A percentile compares a stretch with the other conserved stretches of the same genome.
These are phyloP conservation scores for Pseudozyma pruni DNA, from an alignment of 1,284 basidiomycete species.

Conservation along the genomic window DNA sequence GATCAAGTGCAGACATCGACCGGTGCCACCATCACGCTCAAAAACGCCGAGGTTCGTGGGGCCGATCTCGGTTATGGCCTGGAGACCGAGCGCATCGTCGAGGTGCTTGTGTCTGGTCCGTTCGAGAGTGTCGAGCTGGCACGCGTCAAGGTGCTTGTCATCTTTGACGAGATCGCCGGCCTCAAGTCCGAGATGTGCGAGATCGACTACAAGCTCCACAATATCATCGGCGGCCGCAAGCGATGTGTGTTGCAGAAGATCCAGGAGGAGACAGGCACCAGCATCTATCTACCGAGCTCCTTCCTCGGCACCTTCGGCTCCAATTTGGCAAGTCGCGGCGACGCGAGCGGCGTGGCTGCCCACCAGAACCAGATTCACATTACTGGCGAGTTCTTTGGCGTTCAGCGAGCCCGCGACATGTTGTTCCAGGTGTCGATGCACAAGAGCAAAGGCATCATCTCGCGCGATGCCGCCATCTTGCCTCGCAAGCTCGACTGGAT, in stretches of 20 bases:
- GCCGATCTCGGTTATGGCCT: conserved; percentile 73
- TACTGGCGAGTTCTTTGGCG: conserved; percentile 96
- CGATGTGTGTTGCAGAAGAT: conserved; percentile 87
- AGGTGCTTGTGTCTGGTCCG: conserved; percentile 85
- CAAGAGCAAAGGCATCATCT: conserved; percentile 92
- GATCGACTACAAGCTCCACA: conserved; percentile 93
- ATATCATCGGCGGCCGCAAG: conserved; percentile 90
- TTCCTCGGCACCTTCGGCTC: conserved; percentile 80
- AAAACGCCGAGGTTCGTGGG: conserved; percentile 64
- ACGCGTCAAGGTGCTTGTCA: conserved; percentile 86
- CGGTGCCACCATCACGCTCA: conserved; percentile 85
- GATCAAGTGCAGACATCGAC: conserved; percentile 92
- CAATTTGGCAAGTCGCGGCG: conserved; percentile 69
- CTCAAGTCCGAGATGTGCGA: conserved; percentile 89
- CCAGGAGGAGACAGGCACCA: conserved; percentile 96
- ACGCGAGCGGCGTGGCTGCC: conserved; percentile 46
- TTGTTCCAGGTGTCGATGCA: conserved; percentile 84
- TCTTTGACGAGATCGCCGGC: conserved; percentile 79
- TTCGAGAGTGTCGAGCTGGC: conserved; percentile 91
- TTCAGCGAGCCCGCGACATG: conserved; percentile 94
- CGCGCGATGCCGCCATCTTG: conserved; percentile 89
- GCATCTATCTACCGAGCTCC: conserved; percentile 92
- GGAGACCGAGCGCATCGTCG: conserved; percentile 91
- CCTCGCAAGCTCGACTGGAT: conserved; percentile 99
- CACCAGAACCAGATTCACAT: conserved; percentile 89